phyloP scores from a whole-genome alignment of 768 basidiomycete genomes.

The Auricularia cornea region DNA sequence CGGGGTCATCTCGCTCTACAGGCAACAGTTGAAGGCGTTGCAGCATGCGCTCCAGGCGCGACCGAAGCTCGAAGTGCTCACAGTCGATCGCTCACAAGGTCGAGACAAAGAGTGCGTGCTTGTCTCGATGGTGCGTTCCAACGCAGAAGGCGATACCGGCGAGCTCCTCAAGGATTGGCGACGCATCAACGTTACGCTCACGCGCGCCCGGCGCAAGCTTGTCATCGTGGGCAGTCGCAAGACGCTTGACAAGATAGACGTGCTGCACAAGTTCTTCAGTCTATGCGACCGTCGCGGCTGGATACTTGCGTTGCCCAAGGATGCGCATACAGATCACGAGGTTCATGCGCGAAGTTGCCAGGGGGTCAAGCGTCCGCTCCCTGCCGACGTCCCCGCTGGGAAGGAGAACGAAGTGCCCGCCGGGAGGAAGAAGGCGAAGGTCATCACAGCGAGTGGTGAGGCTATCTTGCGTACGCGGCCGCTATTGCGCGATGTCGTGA shows the following conservation, averaged over 20 bases:
- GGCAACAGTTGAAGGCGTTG: constrained; percentile 91
- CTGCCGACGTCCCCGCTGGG: neutral
- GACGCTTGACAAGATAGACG: constrained; percentile 54
- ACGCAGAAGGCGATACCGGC: constrained; percentile 68
- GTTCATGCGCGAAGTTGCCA: neutral
- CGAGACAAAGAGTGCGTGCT: constrained; percentile 93
- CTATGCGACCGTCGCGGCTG: constrained; percentile 67
- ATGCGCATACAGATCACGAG: constrained; percentile 46
- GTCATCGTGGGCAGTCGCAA: constrained; percentile 82
- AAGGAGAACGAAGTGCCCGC: constrained; percentile 1
- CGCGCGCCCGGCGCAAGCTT: constrained; percentile 83
- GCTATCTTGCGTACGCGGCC: constrained; percentile 9
- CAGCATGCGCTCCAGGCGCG: constrained; percentile 49
- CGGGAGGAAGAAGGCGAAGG: constrained; percentile 4
- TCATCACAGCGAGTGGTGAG: neutral
- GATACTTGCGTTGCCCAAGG: constrained; percentile 52
- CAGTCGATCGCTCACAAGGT: constrained; percentile 90
- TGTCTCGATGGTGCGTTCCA: constrained; percentile 87
- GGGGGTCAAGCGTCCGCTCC: neutral
- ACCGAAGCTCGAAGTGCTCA: constrained; percentile 70
- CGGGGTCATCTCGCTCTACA: constrained; percentile 85
- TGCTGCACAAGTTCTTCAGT: constrained; percentile 67
- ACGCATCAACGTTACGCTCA: constrained; percentile 93
- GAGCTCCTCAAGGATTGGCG: constrained; percentile 95
- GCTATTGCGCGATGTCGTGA: constrained; percentile 13